Base-by-base conservation (phyloP, 768 basidiomycete species). In the Kwoniella bestiolae region DNA sequence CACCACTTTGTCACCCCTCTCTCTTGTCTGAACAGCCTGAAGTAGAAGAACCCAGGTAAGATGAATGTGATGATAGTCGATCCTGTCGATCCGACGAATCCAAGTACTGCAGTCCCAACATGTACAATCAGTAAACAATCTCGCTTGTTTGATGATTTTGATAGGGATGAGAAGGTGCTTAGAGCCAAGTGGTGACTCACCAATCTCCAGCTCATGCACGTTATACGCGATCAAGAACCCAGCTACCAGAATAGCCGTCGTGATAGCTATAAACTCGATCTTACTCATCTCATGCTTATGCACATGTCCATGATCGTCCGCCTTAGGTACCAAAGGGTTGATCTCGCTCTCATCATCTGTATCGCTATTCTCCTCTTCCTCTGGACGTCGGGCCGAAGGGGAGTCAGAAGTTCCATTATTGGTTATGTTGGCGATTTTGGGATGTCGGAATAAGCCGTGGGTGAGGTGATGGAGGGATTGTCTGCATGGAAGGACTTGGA, bases 31-130 rank as follows among this genome's bases (percentile, higher is more conserved):
- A 90, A 88, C 69, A 95, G 84, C 87, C 91, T 89, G 89, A 92
- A 97, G 83, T 91, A 96, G 77, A 96, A 90, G 55, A 94, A 82
- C 1, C 92, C 94, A 0, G 94, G 94, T 35, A 96, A 85, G 75
- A 98, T 96, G 82, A 97, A 98, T 1, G 92, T 94, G 64, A 98
- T 92, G 21, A 94, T 95, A 26, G 94, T 96, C 14, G 92, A 95
- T 12, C 96, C 96, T 0, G 94, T 97, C 25, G 93, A 90, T 1
- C 96, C 96, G 38, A 99, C 95, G 77, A 99, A 96, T 3, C 93
- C 92, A 34, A 98, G 85, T 14, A 98, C 95, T 92, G 75, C 41
- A 21, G 26, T 31, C 18, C 38, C 38, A 41, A 41, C 1, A 11
- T 11, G 18, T 18, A 16, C 59, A 46, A 28, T 7, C 1, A 56